Conservation (phyloP, 2,329 filamentous ascomycete species). For the Beauveria bassiana region DNA sequence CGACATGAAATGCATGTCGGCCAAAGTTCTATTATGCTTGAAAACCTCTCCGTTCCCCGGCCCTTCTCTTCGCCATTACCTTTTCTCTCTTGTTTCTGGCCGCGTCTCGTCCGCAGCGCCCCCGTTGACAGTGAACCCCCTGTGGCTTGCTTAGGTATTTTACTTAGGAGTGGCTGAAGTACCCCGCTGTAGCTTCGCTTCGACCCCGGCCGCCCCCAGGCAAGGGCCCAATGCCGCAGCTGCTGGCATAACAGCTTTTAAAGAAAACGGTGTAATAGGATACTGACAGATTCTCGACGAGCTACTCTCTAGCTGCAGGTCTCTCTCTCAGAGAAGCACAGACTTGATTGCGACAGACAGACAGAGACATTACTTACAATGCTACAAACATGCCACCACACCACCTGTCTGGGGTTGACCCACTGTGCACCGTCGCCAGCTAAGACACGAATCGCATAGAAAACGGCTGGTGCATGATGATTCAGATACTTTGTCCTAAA, state of each 20-base stretch:
- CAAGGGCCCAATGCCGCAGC: background rate
- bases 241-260: no score
- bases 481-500: background rate
- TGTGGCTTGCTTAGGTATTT: no score
- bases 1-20: background rate
- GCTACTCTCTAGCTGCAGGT: no score
- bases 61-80: background rate
- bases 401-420: background rate
- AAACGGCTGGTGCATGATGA: background rate
- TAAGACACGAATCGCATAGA: background rate
- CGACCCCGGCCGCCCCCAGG: no score
- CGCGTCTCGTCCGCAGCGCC: background rate
- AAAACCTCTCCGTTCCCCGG: background rate
- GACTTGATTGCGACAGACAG: background rate
- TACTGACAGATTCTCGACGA: no score
- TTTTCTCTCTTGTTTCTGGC: background rate
- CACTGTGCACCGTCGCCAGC: background rate
- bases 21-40: background rate
- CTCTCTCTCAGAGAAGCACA: background rate
- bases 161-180: no score
- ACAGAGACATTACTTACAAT: no score
- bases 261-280: no score
- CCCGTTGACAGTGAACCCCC: no score
- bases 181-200: no score
- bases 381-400: background rate